Evolutionary conservation across 129 eudicot species (phyloP), one percentile per base, ranked within the genome.

Genomic region (Sambucus nigra): DNA sequence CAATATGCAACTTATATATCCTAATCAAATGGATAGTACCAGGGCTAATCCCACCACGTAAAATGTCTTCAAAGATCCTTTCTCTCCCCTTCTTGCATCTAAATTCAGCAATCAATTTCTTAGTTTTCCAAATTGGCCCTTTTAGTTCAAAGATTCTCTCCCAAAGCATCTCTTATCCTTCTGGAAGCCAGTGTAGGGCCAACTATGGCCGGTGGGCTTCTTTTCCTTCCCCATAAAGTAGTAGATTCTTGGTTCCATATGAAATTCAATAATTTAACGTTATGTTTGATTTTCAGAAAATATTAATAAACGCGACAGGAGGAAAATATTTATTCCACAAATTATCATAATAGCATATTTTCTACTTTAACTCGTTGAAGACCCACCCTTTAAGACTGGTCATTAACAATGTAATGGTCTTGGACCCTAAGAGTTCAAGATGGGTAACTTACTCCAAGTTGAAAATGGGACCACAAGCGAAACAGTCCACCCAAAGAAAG

Each of bases 391-490:
- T 3, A n/a, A n/a, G n/a, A n/a, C n/a, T n/a, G 56, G 19, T 14
- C 10, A 17, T 12, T 57, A 5, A 13, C 16, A 59, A 11, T 20
- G 18, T 24, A 44, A 35, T 15, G 2, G 69, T 64, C 13, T 35
- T 54, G 61, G 67, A 76, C 25, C 57, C 23, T 60, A 48, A 38
- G 67, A 14, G 48, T 67, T 57, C 26, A 28, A 46, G 60, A 58
- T 49, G 10, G 31, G 26, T 4, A 51, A 53, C 16, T 38, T 25
- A 51, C 55, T 28, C 40, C 80, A 68, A 68, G 59, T 80, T 68
- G 82, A 9, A 26, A 53, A 54, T 47, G 61, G 76, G 76, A 79
- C 80, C 79, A 69, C 45, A 55, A 25, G 15, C 20, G 53, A 53
- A 50, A 40, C 13, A 5, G 35, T 29, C 35, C 35, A 40, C 12